Evolutionary conservation across 225 moss, liverwort and hornwort species (phyloP).

Genomic region (Climacium dendroides): DNA sequence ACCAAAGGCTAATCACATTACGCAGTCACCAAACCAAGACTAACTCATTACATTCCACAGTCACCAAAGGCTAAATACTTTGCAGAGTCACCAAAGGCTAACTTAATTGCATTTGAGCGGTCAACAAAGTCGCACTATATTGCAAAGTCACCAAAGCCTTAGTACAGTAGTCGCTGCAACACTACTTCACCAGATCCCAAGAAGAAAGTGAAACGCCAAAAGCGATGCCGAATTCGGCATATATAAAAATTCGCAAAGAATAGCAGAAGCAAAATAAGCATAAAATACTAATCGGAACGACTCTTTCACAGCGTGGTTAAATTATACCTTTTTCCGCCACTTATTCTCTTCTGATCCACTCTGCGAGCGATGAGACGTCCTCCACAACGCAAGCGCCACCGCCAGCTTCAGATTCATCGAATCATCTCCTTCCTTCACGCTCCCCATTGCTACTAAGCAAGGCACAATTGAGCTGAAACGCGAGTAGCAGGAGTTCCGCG

Average conservation of each 20-base stretch:
- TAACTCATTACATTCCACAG: background rate
- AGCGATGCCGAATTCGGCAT: background rate
- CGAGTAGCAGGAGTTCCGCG: background rate
- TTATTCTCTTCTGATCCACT: conserved; percentile 5
- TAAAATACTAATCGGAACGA: background rate
- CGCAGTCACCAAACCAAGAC: background rate
- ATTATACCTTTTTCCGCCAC: conserved; percentile 25
- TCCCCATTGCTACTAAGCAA: background rate
- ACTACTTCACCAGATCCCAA: background rate
- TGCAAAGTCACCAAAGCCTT: background rate
- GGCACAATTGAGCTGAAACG: background rate
- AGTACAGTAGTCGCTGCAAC: background rate
- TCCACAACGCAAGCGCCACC: conserved; percentile 2
- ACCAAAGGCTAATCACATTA: background rate
- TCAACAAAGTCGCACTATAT: background rate
- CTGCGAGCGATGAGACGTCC: background rate
- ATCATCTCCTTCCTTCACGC: background rate
- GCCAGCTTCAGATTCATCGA: background rate
- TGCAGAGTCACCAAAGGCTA: background rate
- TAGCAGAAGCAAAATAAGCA: background rate
- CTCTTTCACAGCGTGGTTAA: background rate
- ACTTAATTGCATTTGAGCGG: background rate
- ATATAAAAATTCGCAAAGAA: background rate
- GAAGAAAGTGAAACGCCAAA: background rate
- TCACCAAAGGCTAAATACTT: background rate